Base-by-base conservation (phyloP, 1,139 yeast genomes). In the Zygotorulaspora mrakii region DNA sequence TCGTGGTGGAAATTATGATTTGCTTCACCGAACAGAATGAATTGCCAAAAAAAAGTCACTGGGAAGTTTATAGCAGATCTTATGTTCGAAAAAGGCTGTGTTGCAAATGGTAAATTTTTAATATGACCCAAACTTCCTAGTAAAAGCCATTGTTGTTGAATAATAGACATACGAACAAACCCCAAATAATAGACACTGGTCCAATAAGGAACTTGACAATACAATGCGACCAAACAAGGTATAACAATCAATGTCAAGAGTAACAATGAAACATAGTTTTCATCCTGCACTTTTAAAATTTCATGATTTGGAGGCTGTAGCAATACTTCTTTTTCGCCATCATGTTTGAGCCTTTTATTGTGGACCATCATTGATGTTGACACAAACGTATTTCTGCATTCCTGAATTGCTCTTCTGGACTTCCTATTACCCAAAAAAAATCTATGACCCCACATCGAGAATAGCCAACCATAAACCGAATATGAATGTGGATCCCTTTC, bases 1-100 rank as follows among this genome's bases (percentile, higher is more conserved):
- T 80, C 87, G 54, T 82, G 87, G 56, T 82, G 89, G 55, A 76
- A 82, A 55, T 80, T 81, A 49, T 80, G 84, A 51, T 71, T 65
- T 4, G 76, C 74, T 57, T 82, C 87, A 2, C 89, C 89, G 55
- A 76, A 77, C 0, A 86, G 76, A 7, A 81, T 52, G 3, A 79
- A 45, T 1, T 79, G 67, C 1, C 78, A 58, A 5, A 79, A 39
- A 45, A 64, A 50, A 36, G 69, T 68, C 6, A 52, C 26, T 2
- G 49, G 50, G 14, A 51, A 35, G 46, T 72, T 64, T 40, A 68
- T 55, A n/a, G 82, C 79, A 1, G 84, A 74, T 50, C 77, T 79
- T 18, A 72, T 70, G 55, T 79, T 84, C 52, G 76, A 80, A 54
- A 76, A 81, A 1, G 85, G 83, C 51, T 79, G 82, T 10, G 45